Evolutionary conservation across 495 filamentous ascomycete species (phyloP), one percentile per base, ranked within the genome.

Genomic region (Terfezia boudieri): DNA sequence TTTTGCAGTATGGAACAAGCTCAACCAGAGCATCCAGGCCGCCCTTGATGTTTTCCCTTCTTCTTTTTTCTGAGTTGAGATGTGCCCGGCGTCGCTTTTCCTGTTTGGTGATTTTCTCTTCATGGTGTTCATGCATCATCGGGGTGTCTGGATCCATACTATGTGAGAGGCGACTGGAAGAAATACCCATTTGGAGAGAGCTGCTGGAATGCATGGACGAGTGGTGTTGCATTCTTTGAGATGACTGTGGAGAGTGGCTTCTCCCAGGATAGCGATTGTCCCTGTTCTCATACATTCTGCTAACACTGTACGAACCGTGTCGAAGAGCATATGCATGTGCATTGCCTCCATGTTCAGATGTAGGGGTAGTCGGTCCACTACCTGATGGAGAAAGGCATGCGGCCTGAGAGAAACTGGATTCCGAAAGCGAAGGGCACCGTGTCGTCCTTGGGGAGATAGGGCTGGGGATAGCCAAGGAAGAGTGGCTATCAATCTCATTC

Each of bases 21-120:
- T 64, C 58, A 20, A 65, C 57, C 50, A 65, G 51, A 14, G 62
- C 62, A 35, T 65, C 59, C 63, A 65, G 64, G n/a, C 62, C 63
- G 52, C 61, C 57, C 51, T 65, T 65, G 8, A 65, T 65, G 23
- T 61, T 65, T 53, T 64, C 62, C n/a, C 63, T 54, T 14, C 63
- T 56, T 49, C 59, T 61, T 50, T 65, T 64, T 53, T 65, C 63
- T 17, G 62, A 64, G 41, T 61, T 65, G 8, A 64, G 54, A 20
- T 65, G 63, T 17, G 59, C 62, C n/a, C 58, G 55, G 14, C 62
- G 59, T 14, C 63, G 57, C 50, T 65, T 65, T 52, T 65, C 63
- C 22, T 61, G 59, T 49, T 64, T 64, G 9, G 61, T 58, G 16
- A 61, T 52, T 52, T 61, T 61, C 23, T 61, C 61, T 36, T 62